Percentiles rank a stretch among this genome's conserved stretches.
Conservation (phyloP, 306 rosid species). For the Ammopiptanthus mongolicus region DNA sequence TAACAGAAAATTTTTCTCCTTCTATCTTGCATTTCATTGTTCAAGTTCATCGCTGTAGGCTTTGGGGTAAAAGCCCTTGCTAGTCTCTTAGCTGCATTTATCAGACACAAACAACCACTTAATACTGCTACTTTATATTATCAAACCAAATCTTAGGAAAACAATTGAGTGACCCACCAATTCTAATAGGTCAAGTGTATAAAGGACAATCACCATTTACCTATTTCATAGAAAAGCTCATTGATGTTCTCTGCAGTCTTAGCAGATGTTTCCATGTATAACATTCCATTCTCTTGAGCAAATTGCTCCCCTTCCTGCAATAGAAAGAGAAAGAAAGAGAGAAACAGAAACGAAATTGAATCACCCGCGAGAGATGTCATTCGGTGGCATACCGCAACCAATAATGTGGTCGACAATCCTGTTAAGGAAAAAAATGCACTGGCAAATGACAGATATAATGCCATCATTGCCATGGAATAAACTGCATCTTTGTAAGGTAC, state of each 20-base stretch:
- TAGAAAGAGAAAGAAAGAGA: neutral
- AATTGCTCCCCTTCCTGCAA: slow-evolving; percentile 69
- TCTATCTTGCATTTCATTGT: slow-evolving; percentile 29
- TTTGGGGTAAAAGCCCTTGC: slow-evolving; percentile 39
- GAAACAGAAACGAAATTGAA: neutral
- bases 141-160: neutral
- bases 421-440: neutral
- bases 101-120: neutral
- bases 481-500: too few species aligned
- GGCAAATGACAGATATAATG: too few species aligned
- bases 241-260: slow-evolving; percentile 68
- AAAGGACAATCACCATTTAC: slow-evolving; percentile 21
- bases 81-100: slow-evolving; percentile 47
- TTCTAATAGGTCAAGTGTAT: neutral
- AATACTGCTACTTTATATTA: neutral
- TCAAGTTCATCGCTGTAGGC: slow-evolving; percentile 37
- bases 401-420: neutral
- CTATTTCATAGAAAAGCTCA: slow-evolving; percentile 82
- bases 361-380: too few species aligned
- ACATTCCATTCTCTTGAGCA: slow-evolving; percentile 81
- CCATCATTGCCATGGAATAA: too few species aligned
- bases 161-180: neutral
- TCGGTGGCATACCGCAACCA: too few species aligned
- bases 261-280: slow-evolving; percentile 85
- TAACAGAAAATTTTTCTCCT: slow-evolving; percentile 38